phyloP scores from a whole-genome alignment of 306 rosid genomes.

The Prunus mume region DNA sequence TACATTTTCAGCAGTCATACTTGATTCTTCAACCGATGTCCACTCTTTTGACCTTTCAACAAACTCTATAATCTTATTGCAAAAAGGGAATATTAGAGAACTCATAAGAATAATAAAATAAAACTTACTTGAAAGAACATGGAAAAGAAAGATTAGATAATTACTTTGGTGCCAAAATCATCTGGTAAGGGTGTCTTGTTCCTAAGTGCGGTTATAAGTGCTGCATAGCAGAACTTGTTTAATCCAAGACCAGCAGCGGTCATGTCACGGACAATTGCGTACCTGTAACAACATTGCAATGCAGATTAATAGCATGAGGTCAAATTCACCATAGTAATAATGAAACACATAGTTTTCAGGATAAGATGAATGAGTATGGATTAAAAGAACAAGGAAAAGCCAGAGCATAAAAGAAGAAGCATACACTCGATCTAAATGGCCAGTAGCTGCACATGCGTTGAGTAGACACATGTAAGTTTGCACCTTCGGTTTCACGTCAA shows the following conservation, averaged over 20 bases:
- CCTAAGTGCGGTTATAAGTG: conserved; percentile 76
- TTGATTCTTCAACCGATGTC: conserved; percentile 64
- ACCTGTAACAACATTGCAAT: conserved; percentile 46
- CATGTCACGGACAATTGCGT: conserved; percentile 93
- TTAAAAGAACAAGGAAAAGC: not conserved
- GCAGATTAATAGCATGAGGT: not conserved
- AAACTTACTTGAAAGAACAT: conserved; percentile 18
- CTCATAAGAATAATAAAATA: conserved; percentile 17
- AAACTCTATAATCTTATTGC: conserved; percentile 74
- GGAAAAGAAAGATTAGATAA: not conserved
- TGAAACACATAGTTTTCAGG: not conserved
- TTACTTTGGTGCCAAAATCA: conserved; percentile 83
- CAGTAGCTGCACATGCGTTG: conserved; percentile 85
- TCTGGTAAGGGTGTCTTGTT: conserved; percentile 68
- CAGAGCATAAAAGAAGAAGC: conserved; percentile 22
- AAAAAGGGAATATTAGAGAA: conserved; percentile 29
- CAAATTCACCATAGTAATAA: not conserved
- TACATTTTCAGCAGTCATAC: conserved; percentile 72
- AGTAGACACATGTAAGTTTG: conserved; percentile 84
- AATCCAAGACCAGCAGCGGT: conserved; percentile 96
- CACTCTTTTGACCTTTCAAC: conserved; percentile 83
- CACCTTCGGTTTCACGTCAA: conserved; percentile 72
- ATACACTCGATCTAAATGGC: conserved; percentile 85
- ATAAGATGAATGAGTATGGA: not conserved
- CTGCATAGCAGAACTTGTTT: conserved; percentile 86